phyloP scores from a whole-genome alignment of 805 yeast genomes.

The Candida sphagnicola region DNA sequence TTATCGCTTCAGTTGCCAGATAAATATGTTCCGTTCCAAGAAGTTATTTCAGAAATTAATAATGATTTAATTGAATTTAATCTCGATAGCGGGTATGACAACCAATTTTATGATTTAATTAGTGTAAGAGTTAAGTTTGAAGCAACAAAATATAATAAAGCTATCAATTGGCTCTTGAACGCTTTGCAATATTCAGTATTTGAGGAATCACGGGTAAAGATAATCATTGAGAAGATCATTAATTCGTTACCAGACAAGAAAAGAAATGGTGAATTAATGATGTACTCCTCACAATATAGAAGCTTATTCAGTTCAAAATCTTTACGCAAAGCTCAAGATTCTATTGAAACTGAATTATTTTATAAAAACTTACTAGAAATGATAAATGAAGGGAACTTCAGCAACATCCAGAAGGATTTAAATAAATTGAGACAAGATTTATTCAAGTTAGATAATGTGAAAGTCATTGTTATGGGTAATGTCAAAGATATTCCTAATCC shows the following conservation, averaged over 20 bases:
- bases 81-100: conserved; percentile 54
- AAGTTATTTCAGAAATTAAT: conserved; percentile 70
- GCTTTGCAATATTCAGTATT: conserved; percentile 63
- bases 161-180: conserved; percentile 73
- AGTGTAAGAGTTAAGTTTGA: conserved; percentile 60
- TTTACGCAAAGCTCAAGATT: conserved; percentile 61
- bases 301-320: conserved; percentile 56
- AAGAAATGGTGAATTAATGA: conserved; percentile 60
- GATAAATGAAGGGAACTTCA: conserved; percentile 53
- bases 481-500: conserved; percentile 49
- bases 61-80: conserved; percentile 64
- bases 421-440: conserved; percentile 49
- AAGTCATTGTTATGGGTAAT: conserved; percentile 72
- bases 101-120: conserved; percentile 63
- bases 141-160: conserved; percentile 56
- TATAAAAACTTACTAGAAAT: conserved; percentile 41
- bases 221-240: conserved; percentile 58
- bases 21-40: conserved; percentile 57
- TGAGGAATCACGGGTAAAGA: conserved; percentile 67
- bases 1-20: conserved; percentile 65
- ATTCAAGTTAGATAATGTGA: conserved; percentile 55
- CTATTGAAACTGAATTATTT: conserved; percentile 57
- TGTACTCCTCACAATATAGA: conserved; percentile 58
- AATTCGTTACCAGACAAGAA: conserved; percentile 60
- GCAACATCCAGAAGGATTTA: conserved; percentile 44